Evolutionary conservation across 257 asterid genomes (phyloP).

Genomic region (Nemophila menziesii): DNA sequence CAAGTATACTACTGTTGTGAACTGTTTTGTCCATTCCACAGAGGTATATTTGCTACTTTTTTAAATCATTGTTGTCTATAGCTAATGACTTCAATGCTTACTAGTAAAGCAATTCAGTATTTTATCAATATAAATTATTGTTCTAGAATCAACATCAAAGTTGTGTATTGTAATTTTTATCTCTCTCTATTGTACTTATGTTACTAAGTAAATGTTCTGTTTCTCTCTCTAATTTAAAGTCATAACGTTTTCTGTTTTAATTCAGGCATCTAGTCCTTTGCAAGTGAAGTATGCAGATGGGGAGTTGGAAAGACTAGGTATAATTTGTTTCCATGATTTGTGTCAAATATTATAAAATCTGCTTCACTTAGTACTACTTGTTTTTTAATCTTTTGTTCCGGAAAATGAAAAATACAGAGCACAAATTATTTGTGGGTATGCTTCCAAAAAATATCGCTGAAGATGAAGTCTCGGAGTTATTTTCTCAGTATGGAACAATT

Average conservation of each 20-base stretch:
- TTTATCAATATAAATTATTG: background rate
- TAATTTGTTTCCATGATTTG: slow-evolving; percentile 11
- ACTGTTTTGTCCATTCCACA: no score
- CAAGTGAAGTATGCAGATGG: slow-evolving; percentile 99
- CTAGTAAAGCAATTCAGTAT: no score
- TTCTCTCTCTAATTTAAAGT: slow-evolving; percentile 21
- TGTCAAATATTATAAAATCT: slow-evolving; percentile 3
- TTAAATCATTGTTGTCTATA: no score
- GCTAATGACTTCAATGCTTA: slow-evolving; percentile 7
- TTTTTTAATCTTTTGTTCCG: slow-evolving; percentile 10
- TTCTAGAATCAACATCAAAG: background rate
- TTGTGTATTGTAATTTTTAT: no score
- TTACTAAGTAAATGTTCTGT: slow-evolving; percentile 1
- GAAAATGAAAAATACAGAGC: slow-evolving; percentile 41
- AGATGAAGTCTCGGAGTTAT: slow-evolving; percentile 62
- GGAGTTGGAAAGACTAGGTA: slow-evolving; percentile 99
- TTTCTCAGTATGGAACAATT: slow-evolving; percentile 78
- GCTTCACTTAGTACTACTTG: slow-evolving; percentile 4
- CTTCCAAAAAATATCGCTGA: slow-evolving; percentile 88
- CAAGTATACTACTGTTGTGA: no score
- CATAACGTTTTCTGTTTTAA: slow-evolving; percentile 23
- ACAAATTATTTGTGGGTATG: slow-evolving; percentile 94
- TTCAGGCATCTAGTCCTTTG: slow-evolving; percentile 93
- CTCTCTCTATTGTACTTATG: slow-evolving; percentile 3
- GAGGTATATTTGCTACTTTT: no score